Conservation (phyloP, 2,329 filamentous ascomycete genomes). For the Pseudocercospora vitis region DNA sequence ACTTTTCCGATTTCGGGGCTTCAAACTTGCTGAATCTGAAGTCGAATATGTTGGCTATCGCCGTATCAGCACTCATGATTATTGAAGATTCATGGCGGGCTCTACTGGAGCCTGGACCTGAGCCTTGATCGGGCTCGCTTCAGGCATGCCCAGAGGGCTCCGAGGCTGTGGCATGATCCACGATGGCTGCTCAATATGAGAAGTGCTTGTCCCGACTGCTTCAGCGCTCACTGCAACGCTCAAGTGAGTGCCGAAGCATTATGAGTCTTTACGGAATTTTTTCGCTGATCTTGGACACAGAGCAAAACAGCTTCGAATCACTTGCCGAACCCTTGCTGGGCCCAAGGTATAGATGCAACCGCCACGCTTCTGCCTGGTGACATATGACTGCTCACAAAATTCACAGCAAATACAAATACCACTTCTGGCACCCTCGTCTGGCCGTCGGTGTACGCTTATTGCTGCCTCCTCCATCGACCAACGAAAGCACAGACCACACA, state of each 20-base stretch:
- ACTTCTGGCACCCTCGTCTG: background rate
- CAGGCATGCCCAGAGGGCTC: slow-evolving; percentile 12
- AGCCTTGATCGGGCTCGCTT: slow-evolving; percentile 15
- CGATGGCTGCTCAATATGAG: background rate
- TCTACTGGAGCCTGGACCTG: slow-evolving; percentile 20
- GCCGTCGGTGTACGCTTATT: background rate
- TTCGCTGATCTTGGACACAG: slow-evolving; percentile 12
- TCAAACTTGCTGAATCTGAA: slow-evolving; percentile 18
- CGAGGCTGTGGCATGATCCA: slow-evolving; percentile 9
- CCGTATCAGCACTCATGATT: slow-evolving; percentile 19
- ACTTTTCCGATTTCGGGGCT: slow-evolving; percentile 13
- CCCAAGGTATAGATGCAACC: background rate
- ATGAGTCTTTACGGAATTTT: background rate
- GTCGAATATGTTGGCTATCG: slow-evolving; percentile 10
- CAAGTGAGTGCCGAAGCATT: no score
- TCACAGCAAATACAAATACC: background rate
- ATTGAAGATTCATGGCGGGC: slow-evolving; percentile 24
- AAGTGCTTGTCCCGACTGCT: background rate
- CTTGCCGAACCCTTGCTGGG: background rate
- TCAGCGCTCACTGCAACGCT: no score
- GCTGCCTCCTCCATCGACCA: background rate
- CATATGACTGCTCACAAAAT: background rate
- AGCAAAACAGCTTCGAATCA: background rate
- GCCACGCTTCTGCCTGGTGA: slow-evolving; percentile 5
- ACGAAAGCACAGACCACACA: background rate